Percentiles rank a stretch among this genome's conserved stretches.
Conservation (phyloP, 306 rosid species). For the Castanospermum australe region DNA sequence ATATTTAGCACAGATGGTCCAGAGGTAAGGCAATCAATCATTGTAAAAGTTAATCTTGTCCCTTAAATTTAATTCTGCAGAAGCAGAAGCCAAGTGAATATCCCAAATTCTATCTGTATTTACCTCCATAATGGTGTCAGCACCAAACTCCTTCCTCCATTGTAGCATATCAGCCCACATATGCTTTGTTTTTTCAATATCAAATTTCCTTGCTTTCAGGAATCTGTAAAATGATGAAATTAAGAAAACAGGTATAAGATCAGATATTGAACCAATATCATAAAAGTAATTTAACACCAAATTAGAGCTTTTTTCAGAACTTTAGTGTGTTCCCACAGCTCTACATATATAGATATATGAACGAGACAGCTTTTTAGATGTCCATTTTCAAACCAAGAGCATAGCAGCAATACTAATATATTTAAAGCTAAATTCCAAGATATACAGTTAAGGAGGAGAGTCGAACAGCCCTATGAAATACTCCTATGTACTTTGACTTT, state of each 20-base stretch:
- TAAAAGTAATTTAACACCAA: neutral
- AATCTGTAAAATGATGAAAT: conserved; percentile 53
- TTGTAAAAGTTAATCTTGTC: neutral
- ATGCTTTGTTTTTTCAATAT: conserved; percentile 83
- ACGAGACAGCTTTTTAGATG: neutral
- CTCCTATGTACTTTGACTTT: neutral
- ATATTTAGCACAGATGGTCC: neutral
- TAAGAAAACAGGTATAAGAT: neutral
- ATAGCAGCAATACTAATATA: neutral
- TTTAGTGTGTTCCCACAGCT: neutral
- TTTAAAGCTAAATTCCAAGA: neutral
- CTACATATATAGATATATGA: neutral
- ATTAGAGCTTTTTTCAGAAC: neutral
- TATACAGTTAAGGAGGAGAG: neutral
- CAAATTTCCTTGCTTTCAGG: conserved; percentile 93
- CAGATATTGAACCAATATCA: neutral
- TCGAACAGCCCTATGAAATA: neutral
- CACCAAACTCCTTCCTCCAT: conserved; percentile 89
- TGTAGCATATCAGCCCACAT: conserved; percentile 99
- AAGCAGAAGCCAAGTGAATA: neutral
- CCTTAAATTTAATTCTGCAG: neutral
- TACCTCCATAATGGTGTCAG: conserved; percentile 83
- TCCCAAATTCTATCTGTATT: conserved; percentile 3
- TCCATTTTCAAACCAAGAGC: neutral
- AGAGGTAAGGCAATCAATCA: neutral